Percentiles rank a stretch among this genome's conserved stretches.
These are phyloP conservation scores for Scutellaria minor DNA, from an alignment of 257 asterid genomes.

Conservation along the genomic window DNA sequence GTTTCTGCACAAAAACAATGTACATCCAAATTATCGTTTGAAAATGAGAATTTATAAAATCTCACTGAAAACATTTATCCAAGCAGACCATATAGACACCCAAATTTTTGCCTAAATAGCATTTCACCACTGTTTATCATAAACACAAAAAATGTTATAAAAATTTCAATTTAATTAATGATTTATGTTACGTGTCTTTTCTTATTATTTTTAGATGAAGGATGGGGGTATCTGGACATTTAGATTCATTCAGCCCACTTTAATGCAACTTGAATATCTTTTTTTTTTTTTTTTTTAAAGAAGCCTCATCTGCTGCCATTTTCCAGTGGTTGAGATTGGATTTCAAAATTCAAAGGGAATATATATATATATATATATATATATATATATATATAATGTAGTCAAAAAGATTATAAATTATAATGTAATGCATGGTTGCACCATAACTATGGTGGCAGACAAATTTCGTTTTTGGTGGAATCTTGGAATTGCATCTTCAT, in stretches of 20 bases:
- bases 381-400: slow-evolving; percentile 20
- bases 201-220: background rate
- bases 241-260: slow-evolving; percentile 6
- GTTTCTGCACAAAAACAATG: too few relatives aligned
- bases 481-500: slow-evolving; percentile 43
- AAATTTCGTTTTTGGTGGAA: slow-evolving; percentile 42
- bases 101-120: too few relatives aligned
- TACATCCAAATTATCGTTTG: too few relatives aligned
- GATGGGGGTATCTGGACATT: slow-evolving; percentile 10
- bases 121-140: too few relatives aligned
- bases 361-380: background rate
- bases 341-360: slow-evolving; percentile 35
- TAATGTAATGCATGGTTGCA: slow-evolving; percentile 36
- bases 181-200: too few relatives aligned
- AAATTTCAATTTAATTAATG: too few relatives aligned
- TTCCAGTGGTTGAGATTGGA: slow-evolving; percentile 30
- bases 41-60: too few relatives aligned
- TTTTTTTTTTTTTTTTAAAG: background rate
- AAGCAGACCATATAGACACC: too few relatives aligned
- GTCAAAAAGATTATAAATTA: slow-evolving; percentile 32
- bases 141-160: too few relatives aligned
- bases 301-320: slow-evolving; percentile 13
- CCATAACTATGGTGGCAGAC: slow-evolving; percentile 44
- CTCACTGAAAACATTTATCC: too few relatives aligned
- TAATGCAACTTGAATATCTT: slow-evolving; percentile 32